Conservation (phyloP, 345 rosid genomes). For the Microthlaspi erraticum region DNA sequence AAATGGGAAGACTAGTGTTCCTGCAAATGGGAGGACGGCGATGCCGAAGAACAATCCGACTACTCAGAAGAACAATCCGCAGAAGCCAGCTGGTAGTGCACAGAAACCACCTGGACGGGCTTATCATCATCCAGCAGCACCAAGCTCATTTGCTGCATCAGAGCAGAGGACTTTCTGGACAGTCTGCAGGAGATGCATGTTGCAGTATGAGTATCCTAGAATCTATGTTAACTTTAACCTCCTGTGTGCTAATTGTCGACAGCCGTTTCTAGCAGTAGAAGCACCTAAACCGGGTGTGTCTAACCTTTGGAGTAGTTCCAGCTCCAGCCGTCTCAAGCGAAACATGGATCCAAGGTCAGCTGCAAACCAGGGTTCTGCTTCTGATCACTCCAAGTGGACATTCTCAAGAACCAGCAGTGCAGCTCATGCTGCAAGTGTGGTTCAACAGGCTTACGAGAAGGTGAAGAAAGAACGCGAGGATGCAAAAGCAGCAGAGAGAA, state of each 20-base stretch:
- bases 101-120: slow-evolving; percentile 8
- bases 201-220: slow-evolving; percentile 66
- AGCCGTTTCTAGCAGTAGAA: slow-evolving; percentile 62
- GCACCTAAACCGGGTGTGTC: slow-evolving; percentile 59
- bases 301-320: slow-evolving; percentile 49
- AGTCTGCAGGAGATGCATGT: slow-evolving; percentile 65
- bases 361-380: slow-evolving; percentile 34
- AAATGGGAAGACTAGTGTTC: slow-evolving; percentile 40
- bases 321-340: slow-evolving; percentile 49
- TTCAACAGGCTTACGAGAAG: slow-evolving; percentile 64
- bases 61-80: slow-evolving; percentile 45
- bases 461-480: slow-evolving; percentile 67
- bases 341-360: slow-evolving; percentile 47
- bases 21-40: slow-evolving; percentile 25
- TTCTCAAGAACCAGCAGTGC: slow-evolving; percentile 58
- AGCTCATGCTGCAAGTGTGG: slow-evolving; percentile 64
- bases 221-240: slow-evolving; percentile 61
- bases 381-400: slow-evolving; percentile 48
- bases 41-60: slow-evolving; percentile 33
- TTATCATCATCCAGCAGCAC: slow-evolving; percentile 27
- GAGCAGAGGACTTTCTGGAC: slow-evolving; percentile 70
- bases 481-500: slow-evolving; percentile 54
- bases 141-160: slow-evolving; percentile 31
- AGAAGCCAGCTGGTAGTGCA: slow-evolving; percentile 28
- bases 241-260: slow-evolving; percentile 66